A percentile compares a stretch with the other conserved stretches of the same genome.
These are phyloP conservation scores for Fusarium sp. DNA, from an alignment of 2,329 filamentous ascomycete genomes.

Conservation along the genomic window DNA sequence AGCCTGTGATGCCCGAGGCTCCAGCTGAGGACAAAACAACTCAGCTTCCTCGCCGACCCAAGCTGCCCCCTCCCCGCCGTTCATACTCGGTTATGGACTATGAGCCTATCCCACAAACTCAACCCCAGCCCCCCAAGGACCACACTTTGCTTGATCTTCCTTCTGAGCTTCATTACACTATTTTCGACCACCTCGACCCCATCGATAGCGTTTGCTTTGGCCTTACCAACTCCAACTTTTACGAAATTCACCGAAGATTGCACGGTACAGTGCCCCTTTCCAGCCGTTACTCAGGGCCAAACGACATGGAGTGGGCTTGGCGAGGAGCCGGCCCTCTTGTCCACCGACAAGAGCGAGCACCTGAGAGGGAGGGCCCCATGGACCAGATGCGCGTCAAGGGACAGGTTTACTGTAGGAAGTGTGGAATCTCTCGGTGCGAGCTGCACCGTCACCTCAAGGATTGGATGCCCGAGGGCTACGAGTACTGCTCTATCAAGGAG, in stretches of 20 bases:
- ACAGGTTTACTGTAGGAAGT: conserved; percentile 71
- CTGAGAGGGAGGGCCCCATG: conserved; percentile 47
- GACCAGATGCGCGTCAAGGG: conserved; percentile 64
- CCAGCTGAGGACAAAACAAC: conserved; percentile 35
- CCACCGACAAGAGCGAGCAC: conserved; percentile 40
- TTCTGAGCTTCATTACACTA: conserved; percentile 67
- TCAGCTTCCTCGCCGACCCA: conserved; percentile 47
- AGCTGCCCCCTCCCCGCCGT: conserved; percentile 61
- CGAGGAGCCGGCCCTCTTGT: conserved; percentile 62
- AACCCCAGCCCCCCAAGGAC: conserved; percentile 58
- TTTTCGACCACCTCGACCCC: conserved; percentile 72
- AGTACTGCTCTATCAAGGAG: conserved; percentile 71
- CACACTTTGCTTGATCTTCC: conserved; percentile 65
- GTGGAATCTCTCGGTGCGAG: conserved; percentile 70
- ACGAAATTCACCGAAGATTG: conserved; percentile 67
- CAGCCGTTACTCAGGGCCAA: conserved; percentile 68
- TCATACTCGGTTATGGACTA: conserved; percentile 72
- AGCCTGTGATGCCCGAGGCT: conserved; percentile 27
- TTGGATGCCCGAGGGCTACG: conserved; percentile 67
- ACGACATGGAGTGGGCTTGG: conserved; percentile 73
- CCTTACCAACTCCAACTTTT: conserved; percentile 67
- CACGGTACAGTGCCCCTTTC: conserved; percentile 67
- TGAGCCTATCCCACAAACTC: conserved; percentile 60
- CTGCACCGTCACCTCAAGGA: conserved; percentile 70
- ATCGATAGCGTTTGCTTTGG: conserved; percentile 73